Evolutionary conservation across 2,329 filamentous ascomycete species (phyloP), one percentile per base, ranked within the genome.

Genomic region (Arachnomyces sp.): DNA sequence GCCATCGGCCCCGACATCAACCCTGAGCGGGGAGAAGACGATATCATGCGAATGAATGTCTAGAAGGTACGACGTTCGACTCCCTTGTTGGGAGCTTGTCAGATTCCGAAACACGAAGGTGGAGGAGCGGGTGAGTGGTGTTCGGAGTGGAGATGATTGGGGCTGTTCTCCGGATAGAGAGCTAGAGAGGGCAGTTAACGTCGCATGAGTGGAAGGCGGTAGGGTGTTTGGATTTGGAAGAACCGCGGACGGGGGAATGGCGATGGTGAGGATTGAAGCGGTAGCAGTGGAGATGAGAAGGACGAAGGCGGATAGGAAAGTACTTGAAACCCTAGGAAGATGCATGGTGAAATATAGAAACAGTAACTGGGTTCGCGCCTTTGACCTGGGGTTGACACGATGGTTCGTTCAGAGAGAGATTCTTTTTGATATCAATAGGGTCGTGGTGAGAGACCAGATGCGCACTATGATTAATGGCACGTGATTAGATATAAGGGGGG

Each of bases 71-170:
- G 80, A 85, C 1, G 56, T 43, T 32, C 9, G 17, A 12, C 13
- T 81, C 83, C 1, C 72, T 60, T 4, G 44, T 51, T 31, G 42
- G 44, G 33, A 8, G 34, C 39, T 30, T 12, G 75, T 73, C 38
- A 94, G 72, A 52, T 88, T 80, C 49, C 64, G 66, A 70, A 95
- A 94, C 47, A 78, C 72, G 56, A 95, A 87, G 16, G 77, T 79
- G 60, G 85, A 84, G 51, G 72, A 63, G 31, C 73, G 67, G 9
- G 81, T 79, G 7, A 94, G 67, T 7, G 81, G 80, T 9, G 84
- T 67, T 44, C 73, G 55, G 30, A 69, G 15, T 80, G 81, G 39
- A 81, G 76, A 36, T 70, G 58, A 39, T 38, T 46, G 31, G 41
- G 66, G 40, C 76, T 67, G 12, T 25, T 25, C 20, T 25, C 9